A percentile compares a stretch with the other conserved stretches of the same genome.
phyloP scores from a whole-genome alignment of 2,329 filamentous ascomycete genomes.

The Metarhizium album region DNA sequence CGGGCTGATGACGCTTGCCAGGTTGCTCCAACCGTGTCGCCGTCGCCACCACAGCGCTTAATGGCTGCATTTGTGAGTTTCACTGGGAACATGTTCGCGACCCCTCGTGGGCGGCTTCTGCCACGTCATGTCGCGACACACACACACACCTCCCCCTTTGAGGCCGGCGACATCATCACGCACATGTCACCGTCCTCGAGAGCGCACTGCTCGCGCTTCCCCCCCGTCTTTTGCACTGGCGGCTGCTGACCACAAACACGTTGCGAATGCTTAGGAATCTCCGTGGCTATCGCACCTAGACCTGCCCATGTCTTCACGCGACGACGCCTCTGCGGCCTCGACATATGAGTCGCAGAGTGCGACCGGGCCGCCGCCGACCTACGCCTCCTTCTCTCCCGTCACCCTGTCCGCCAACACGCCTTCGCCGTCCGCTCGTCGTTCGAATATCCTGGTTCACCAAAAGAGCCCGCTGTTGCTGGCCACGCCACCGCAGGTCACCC shows the following conservation, averaged over 20 bases:
- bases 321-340: constrained; percentile 24
- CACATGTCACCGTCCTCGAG: neutral
- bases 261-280: constrained; percentile 19
- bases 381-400: constrained; percentile 81
- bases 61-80: constrained; percentile 27
- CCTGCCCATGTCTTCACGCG: constrained; percentile 27
- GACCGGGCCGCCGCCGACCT: constrained; percentile 52
- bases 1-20: constrained; percentile 1
- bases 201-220: neutral
- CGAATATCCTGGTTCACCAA: constrained; percentile 90
- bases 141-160: neutral
- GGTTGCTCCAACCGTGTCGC: constrained; percentile 1
- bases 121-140: constrained; percentile 6
- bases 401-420: constrained; percentile 60
- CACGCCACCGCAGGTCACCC: constrained; percentile 88
- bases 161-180: no score
- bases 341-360: constrained; percentile 21
- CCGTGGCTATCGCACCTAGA: constrained; percentile 42
- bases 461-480: constrained; percentile 89
- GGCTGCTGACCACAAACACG: constrained; percentile 6
- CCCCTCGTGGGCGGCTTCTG: neutral
- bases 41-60: constrained; percentile 13
- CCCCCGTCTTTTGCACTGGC: constrained; percentile 7
- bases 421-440: constrained; percentile 55
- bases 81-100: neutral